Evolutionary conservation across 768 basidiomycete species (phyloP), one percentile per base, ranked within the genome.

Genomic region (Basidioascus undulatus): DNA sequence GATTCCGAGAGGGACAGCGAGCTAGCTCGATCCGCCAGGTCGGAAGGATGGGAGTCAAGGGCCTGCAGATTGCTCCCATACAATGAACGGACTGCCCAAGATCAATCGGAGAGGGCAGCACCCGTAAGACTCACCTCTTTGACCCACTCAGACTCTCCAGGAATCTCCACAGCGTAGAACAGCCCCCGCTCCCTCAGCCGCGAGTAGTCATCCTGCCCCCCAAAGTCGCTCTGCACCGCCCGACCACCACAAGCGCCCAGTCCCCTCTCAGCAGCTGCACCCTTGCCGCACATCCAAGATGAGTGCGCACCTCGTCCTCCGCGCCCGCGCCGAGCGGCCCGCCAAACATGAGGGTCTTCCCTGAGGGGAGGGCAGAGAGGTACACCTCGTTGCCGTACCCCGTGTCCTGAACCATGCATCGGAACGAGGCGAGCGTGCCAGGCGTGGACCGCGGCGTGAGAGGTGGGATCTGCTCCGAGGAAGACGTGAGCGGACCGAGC

Each of bases 321-420:
- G 38, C 26, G 1, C 46, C 43, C 4, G 42, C 47, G 44, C 45
- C 42, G 24, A 13, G 15, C 15, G 46, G 24, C 20, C 37, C 32
- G 3, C 25, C 26, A 2, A 30, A 30, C 28, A 30, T 30, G 28
- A 9, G 10, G 15, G 10, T 9, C 28, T 15, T 9, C 10, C 9
- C 28, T 30, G 28, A 9, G 28, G 28, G 28, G 5, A 6, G 16
- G 9, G 21, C 12, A 9, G 41, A 38, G 15, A 46, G 39, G 46
- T 49, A 56, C 21, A 56, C 46, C 42, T 56, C 53, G 5, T 44
- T 47, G 1, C 46, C 49, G 18, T 46, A 40, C 1, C 51, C 51
- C 0, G 55, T 52, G 40, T 56, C 55, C 40, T 55, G 53, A 3
- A 56, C 43, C 53, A 56, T 55, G 23, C 47, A 49, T 18, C 54